Evolutionary conservation across 345 rosid species (phyloP).

Genomic region (Pseudoturritis turrita): DNA sequence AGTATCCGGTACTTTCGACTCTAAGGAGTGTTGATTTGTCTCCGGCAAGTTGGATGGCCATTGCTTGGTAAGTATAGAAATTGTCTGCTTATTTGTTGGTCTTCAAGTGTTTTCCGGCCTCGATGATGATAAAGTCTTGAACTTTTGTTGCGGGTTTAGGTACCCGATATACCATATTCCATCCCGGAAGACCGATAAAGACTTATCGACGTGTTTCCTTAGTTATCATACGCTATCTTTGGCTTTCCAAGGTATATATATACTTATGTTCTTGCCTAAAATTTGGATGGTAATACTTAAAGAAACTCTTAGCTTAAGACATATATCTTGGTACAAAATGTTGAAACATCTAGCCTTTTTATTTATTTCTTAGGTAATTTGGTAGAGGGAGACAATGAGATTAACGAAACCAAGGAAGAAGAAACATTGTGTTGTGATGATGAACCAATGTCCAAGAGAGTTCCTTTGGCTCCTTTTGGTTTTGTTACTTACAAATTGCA

Average conservation of each 20-base stretch:
- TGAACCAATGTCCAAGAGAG: slow-evolving; percentile 5
- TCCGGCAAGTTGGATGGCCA: slow-evolving; percentile 94
- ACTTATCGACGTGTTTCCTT: slow-evolving; percentile 67
- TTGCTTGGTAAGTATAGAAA: slow-evolving; percentile 61
- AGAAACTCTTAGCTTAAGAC: background rate
- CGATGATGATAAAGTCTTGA: background rate
- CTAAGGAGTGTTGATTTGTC: slow-evolving; percentile 69
- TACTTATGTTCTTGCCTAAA: background rate
- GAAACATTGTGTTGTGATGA: slow-evolving; percentile 26
- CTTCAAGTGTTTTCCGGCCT: background rate
- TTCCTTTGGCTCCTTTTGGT: slow-evolving; percentile 62
- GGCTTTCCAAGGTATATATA: slow-evolving; percentile 55
- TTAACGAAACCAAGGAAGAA: slow-evolving; percentile 22
- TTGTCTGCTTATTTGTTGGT: background rate
- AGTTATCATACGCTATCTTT: slow-evolving; percentile 75
- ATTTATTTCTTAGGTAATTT: slow-evolving; percentile 30
- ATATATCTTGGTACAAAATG: background rate
- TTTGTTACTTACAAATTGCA: slow-evolving; percentile 65
- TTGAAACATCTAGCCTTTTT: background rate
- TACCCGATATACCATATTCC: slow-evolving; percentile 81
- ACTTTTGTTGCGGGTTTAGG: slow-evolving; percentile 33
- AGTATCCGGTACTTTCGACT: slow-evolving; percentile 42
- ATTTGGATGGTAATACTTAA: background rate
- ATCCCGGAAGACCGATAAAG: slow-evolving; percentile 44
- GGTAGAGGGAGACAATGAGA: slow-evolving; percentile 30